Conservation (phyloP, 768 basidiomycete genomes). For the Pleurotus eryngii region DNA sequence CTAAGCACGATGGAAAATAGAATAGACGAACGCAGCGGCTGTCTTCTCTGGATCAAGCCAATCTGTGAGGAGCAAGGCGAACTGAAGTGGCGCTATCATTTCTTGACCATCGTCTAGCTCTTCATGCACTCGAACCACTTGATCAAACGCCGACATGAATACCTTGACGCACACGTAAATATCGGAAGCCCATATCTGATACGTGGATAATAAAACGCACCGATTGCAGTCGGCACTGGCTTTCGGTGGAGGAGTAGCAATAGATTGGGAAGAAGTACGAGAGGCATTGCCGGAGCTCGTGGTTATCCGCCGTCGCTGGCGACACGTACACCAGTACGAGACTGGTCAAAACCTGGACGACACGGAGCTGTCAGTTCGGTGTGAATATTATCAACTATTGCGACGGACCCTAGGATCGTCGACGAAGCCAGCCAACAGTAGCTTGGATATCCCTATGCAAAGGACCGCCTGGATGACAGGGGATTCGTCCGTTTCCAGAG, state of each 20-base stretch:
- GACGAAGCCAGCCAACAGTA: conserved; percentile 83
- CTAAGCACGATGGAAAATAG: conserved; percentile 6
- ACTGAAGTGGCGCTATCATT: conserved; percentile 70
- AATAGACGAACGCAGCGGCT: conserved; percentile 35
- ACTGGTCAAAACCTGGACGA: conserved; percentile 26
- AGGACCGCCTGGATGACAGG: conserved; percentile 74
- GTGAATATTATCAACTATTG: background rate
- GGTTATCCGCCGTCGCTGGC: conserved; percentile 80
- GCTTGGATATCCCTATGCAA: conserved; percentile 82
- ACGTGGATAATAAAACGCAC: conserved; percentile 23
- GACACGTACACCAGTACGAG: conserved; percentile 71
- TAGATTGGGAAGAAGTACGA: conserved; percentile 96
- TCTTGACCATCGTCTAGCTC: conserved; percentile 70
- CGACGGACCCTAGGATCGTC: conserved; percentile 67
- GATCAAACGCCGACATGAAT: conserved; percentile 64
- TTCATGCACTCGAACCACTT: conserved; percentile 52
- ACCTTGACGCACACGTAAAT: conserved; percentile 42
- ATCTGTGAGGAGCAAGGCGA: conserved; percentile 77
- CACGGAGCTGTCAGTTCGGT: background rate
- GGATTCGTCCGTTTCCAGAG: conserved; percentile 65
- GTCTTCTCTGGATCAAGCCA: conserved; percentile 86
- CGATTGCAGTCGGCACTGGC: conserved; percentile 65
- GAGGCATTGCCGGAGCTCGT: conserved; percentile 85
- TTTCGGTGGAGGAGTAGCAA: conserved; percentile 78
- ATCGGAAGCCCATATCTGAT: background rate